Conservation (phyloP, 306 rosid genomes). For the Fragaria vesca region DNA sequence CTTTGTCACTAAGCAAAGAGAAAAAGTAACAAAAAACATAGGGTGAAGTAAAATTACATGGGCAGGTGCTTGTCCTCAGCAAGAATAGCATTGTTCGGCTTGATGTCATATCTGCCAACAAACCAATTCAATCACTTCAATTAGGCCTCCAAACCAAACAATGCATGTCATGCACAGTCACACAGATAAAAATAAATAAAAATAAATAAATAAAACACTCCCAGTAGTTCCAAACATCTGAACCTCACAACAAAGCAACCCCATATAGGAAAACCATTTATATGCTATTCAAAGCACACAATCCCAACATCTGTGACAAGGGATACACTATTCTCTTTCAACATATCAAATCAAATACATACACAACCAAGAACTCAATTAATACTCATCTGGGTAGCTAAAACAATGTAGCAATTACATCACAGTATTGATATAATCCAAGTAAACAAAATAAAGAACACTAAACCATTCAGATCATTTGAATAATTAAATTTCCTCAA, state of each 20-base stretch:
- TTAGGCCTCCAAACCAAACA: neutral
- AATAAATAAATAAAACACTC: neutral
- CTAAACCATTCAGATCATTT: conserved; percentile 16
- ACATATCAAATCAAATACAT: neutral
- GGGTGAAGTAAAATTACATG: conserved; percentile 46
- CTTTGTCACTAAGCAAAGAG: neutral
- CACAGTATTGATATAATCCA: neutral
- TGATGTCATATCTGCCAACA: conserved; percentile 60
- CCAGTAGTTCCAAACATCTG: neutral
- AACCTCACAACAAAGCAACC: neutral
- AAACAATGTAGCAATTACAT: neutral
- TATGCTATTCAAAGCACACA: neutral
- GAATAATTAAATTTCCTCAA: neutral
- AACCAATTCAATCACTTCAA: neutral
- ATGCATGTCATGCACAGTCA: neutral
- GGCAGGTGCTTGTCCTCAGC: conserved; percentile 92
- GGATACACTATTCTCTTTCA: neutral
- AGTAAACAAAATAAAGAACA: neutral
- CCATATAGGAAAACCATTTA: neutral
- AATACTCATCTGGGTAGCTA: neutral
- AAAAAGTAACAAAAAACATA: neutral
- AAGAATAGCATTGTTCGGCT: conserved; percentile 77
- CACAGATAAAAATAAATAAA: neutral
- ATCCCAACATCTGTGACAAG: neutral
- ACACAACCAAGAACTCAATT: neutral